Base-by-base conservation (phyloP, 2,329 filamentous ascomycete species). In the Colletotrichum eremochloae region DNA sequence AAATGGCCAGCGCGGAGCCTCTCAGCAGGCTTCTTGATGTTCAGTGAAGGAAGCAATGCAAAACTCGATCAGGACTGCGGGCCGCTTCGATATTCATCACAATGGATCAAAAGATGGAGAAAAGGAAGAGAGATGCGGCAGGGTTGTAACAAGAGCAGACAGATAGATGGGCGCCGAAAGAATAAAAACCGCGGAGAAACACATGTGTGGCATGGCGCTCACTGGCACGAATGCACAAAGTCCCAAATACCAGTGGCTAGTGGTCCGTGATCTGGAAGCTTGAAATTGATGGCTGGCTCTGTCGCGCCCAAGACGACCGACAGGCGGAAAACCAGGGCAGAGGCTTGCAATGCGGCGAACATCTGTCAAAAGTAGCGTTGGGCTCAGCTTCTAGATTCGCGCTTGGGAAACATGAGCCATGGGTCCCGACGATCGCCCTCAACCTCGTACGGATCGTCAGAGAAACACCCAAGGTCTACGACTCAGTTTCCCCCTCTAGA, bases 391-490 rank as follows among this genome's bases (percentile, higher is more conserved):
- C 24, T 24, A 24, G 1, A 24, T 24, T 24, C 24, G 24, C 24
- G 24, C 6, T n/a, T 24, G 31, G 50, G 40, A 18, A 56, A 24
- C 24, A 24, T 24, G 24, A 14, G 15, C 58, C 48, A 29, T 36
- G 50, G 52, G 29, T 20, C 11, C n/a, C 36, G 57, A 62, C 44
- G 50, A 63, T 71, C 57, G n/a, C 18, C 50, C 42, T 63, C 42
- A 50, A 63, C 42, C 33, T 36, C 33, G 52, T 40, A 58, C 57
- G 15, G 63, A 62, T 63, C 42, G 29, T 36, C 56, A 33, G 29
- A 44, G 44, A 62, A 52, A 44, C 36, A 50, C 42, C 24, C 57
- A 44, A 38, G n/a, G 14, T 29, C 31, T 2, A 29, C 44, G 57
- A 36, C 67, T 44, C 64, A 44, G 33, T 29, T 11, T 6, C 3